A percentile compares a stretch with the other conserved stretches of the same genome.
Evolutionary conservation across 176 grass and related monocot species (phyloP).

Genomic region (Bolboschoenus planiculmis): DNA sequence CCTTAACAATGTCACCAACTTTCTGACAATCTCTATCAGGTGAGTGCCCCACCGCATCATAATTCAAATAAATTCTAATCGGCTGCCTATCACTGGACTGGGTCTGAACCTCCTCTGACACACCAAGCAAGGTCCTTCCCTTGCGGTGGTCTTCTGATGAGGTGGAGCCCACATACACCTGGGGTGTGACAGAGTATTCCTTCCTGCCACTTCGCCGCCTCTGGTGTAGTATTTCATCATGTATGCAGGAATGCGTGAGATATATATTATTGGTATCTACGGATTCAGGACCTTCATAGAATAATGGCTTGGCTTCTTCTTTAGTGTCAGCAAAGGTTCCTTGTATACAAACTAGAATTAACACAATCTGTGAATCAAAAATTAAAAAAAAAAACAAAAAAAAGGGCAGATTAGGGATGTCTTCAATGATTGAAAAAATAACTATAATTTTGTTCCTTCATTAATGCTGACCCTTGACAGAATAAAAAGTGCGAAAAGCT

Average conservation of each 20-base stretch:
- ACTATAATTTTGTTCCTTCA: neutral
- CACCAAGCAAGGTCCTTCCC: conserved; percentile 52
- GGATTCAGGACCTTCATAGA: conserved; percentile 30
- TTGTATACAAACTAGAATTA: conserved; percentile 51
- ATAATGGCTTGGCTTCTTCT: conserved; percentile 33
- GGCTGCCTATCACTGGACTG: conserved; percentile 52
- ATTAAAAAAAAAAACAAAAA: neutral
- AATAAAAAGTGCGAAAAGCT: neutral
- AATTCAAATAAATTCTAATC: conserved; percentile 96
- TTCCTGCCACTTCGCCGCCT: conserved; percentile 59
- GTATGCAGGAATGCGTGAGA: conserved; percentile 95
- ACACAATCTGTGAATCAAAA: conserved; percentile 45
- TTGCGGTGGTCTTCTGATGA: conserved; percentile 19
- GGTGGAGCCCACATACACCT: conserved; percentile 57
- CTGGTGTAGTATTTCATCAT: conserved; percentile 92
- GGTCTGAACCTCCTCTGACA: conserved; percentile 28
- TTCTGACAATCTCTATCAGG: conserved; percentile 77
- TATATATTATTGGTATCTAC: conserved; percentile 55
- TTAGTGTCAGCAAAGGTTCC: conserved; percentile 32
- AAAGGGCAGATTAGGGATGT: neutral
- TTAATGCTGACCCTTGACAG: neutral
- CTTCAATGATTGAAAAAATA: neutral
- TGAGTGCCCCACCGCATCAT: conserved; percentile 94
- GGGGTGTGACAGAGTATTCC: conserved; percentile 92
- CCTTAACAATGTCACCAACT: conserved; percentile 77